phyloP scores from a whole-genome alignment of 176 grass and related monocot genomes.

The Aegilops bicornis region DNA sequence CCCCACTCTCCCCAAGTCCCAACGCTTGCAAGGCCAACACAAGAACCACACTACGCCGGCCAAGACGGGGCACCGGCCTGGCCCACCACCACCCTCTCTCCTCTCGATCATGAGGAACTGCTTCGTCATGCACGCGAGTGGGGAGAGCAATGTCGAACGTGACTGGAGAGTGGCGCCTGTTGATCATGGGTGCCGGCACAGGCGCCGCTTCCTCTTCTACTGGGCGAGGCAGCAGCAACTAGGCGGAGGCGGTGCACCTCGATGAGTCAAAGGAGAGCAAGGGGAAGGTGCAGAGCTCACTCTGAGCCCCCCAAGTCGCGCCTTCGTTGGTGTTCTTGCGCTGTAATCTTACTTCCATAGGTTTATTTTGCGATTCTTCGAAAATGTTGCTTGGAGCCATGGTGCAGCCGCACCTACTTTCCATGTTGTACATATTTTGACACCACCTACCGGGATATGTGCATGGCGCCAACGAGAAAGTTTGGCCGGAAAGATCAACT shows the following conservation, averaged over 20 bases:
- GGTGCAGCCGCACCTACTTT: too few species aligned
- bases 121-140: slow-evolving; percentile 33
- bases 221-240: slow-evolving; percentile 49
- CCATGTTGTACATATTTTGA: too few species aligned
- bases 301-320: too few species aligned
- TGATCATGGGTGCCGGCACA: neutral
- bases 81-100: neutral
- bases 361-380: too few species aligned
- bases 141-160: slow-evolving; percentile 42
- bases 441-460: too few species aligned
- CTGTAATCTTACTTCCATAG: too few species aligned
- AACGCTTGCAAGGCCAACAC: neutral
- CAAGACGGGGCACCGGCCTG: neutral
- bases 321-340: too few species aligned
- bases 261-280: neutral
- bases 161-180: slow-evolving; percentile 32
- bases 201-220: slow-evolving; percentile 38
- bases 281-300: too few species aligned
- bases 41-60: neutral
- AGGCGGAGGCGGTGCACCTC: slow-evolving; percentile 11
- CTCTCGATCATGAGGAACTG: slow-evolving; percentile 19
- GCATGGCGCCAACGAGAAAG: too few species aligned
- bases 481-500: too few species aligned
- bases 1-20: neutral
- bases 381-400: too few species aligned